phyloP scores from a whole-genome alignment of 352 stramenopile genomes.

The Globisporangium spiculum region DNA sequence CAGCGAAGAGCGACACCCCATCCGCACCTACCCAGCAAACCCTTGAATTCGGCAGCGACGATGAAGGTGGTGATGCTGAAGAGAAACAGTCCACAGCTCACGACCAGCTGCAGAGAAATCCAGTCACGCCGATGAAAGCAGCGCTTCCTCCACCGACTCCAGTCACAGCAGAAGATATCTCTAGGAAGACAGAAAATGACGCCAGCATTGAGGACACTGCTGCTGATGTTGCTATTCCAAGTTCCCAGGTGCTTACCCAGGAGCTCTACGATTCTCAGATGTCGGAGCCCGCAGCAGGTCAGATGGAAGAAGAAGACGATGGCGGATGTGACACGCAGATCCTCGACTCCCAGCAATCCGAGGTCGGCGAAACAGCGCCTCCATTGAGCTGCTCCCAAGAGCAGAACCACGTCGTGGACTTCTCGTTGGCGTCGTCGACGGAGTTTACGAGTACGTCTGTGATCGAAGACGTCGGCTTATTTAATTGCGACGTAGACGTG shows the following conservation, averaged over 20 bases:
- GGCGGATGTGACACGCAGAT: constrained; percentile 7
- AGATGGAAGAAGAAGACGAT: neutral
- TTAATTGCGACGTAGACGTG: constrained; percentile 79
- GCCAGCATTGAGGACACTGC: neutral
- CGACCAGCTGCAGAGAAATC: neutral
- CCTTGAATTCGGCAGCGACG: constrained; percentile 14
- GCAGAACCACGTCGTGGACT: constrained; percentile 11
- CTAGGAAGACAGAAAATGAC: constrained; percentile 2
- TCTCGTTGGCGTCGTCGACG: constrained; percentile 14
- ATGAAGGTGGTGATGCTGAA: neutral
- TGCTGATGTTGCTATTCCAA: neutral
- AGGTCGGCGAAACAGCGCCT: neutral
- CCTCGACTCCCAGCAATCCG: constrained; percentile 15
- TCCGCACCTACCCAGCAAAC: constrained; percentile 14
- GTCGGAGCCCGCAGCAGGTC: neutral
- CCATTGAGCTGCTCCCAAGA: constrained; percentile 20
- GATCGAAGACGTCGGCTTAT: constrained; percentile 81
- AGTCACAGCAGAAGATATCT: neutral
- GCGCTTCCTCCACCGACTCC: neutral
- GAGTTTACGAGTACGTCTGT: constrained; percentile 76
- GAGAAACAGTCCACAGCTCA: neutral
- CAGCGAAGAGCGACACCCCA: constrained; percentile 11
- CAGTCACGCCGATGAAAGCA: constrained; percentile 12
- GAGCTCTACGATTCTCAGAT: constrained; percentile 11
- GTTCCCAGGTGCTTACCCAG: neutral